Conservation (phyloP, 1,284 basidiomycete species). For the Melampsora americana region DNA sequence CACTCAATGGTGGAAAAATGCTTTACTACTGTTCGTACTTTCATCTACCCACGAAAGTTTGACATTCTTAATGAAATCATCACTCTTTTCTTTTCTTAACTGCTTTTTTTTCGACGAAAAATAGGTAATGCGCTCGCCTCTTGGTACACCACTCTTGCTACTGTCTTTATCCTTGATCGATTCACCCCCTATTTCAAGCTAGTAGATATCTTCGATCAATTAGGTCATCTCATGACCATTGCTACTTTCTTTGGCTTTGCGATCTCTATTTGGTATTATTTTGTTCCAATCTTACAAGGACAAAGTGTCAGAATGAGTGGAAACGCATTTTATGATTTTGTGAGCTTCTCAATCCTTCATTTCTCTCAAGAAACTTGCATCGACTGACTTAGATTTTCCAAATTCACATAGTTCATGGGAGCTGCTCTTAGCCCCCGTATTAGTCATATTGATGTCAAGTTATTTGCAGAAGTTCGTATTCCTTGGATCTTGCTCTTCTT, state of each 20-base stretch:
- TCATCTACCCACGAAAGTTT: too few relatives aligned
- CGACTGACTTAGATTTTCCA: not conserved
- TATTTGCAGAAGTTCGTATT: slow-evolving; percentile 98
- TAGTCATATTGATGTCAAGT: slow-evolving; percentile 91
- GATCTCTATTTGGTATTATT: slow-evolving; percentile 74
- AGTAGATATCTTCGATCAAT: slow-evolving; percentile 93
- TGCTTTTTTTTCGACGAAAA: slow-evolving; percentile 88
- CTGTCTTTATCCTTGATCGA: slow-evolving; percentile 70
- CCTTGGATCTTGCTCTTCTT: slow-evolving; percentile 97
- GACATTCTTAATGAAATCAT: too few relatives aligned
- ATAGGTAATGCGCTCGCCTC: slow-evolving; percentile 66
- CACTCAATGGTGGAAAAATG: slow-evolving; percentile 47
- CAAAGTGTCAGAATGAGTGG: slow-evolving; percentile 87
- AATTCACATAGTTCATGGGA: slow-evolving; percentile 69
- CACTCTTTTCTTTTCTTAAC: slow-evolving; percentile 85
- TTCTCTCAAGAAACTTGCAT: not conserved
- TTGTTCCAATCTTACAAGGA: slow-evolving; percentile 67
- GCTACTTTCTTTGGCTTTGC: slow-evolving; percentile 86
- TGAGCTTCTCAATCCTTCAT: slow-evolving; percentile 1
- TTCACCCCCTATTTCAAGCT: slow-evolving; percentile 80
- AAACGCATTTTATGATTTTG: slow-evolving; percentile 67
- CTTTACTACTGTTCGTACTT: slow-evolving; percentile 8
- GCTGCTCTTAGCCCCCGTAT: slow-evolving; percentile 89
- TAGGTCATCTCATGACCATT: slow-evolving; percentile 92
- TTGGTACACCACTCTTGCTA: slow-evolving; percentile 79